These are phyloP conservation scores for Waltergamsia citrina DNA, from an alignment of 2,329 filamentous ascomycete species.

Conservation along the genomic window DNA sequence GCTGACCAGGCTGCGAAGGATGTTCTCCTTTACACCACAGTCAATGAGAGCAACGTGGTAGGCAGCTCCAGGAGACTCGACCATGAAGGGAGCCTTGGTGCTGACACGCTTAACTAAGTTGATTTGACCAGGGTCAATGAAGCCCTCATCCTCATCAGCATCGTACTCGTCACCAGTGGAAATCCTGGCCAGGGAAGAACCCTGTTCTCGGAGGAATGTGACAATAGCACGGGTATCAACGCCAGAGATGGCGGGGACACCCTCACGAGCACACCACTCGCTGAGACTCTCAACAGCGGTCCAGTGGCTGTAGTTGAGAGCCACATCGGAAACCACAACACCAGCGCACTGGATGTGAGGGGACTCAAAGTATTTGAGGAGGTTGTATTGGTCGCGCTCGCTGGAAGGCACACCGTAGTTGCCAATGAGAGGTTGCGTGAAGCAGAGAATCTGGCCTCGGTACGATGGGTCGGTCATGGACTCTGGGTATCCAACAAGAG, in stretches of 20 bases:
- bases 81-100: conserved; percentile 96
- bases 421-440: conserved; percentile 94
- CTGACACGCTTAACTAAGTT: conserved; percentile 94
- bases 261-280: conserved; percentile 93
- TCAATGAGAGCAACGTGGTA: conserved; percentile 92
- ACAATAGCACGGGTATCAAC: conserved; percentile 97
- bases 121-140: conserved; percentile 89
- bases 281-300: conserved; percentile 90
- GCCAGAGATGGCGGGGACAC: conserved; percentile 89
- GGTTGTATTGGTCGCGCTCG: conserved; percentile 75
- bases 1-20: conserved; percentile 84
- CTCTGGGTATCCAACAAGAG: conserved; percentile 94
- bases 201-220: conserved; percentile 89
- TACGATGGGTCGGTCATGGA: conserved; percentile 85
- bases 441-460: conserved; percentile 92
- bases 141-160: conserved; percentile 94
- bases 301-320: conserved; percentile 94
- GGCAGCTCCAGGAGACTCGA: conserved; percentile 72
- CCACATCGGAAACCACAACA: conserved; percentile 92
- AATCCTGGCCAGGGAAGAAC: conserved; percentile 90
- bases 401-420: conserved; percentile 95
- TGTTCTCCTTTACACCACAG: conserved; percentile 99
- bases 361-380: conserved; percentile 96
- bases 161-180: conserved; percentile 96
- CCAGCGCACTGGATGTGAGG: conserved; percentile 95